Conservation (phyloP, 2,329 filamentous ascomycete species). For the Elsinoe ampelina region DNA sequence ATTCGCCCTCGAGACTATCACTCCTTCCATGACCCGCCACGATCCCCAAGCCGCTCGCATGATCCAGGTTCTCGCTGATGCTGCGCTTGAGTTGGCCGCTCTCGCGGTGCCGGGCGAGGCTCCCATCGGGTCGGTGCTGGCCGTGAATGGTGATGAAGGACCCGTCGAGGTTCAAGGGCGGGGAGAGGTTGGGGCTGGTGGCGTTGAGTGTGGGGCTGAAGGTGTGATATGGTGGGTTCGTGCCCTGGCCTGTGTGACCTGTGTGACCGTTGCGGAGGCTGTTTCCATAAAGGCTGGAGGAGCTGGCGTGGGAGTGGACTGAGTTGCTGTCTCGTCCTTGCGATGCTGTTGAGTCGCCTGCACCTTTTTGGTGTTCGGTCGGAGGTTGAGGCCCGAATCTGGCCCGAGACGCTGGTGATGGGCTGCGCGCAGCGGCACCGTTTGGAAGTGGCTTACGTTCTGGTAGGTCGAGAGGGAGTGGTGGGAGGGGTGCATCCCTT, state of each 20-base stretch:
- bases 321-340: background rate
- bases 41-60: background rate
- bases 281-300: background rate
- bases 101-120: constrained; percentile 3
- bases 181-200: background rate
- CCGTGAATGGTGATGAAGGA: constrained; percentile 14
- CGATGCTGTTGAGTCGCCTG: constrained; percentile 18
- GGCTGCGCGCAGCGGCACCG: background rate
- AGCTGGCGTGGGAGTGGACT: background rate
- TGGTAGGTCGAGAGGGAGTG: background rate
- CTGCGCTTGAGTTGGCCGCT: background rate
- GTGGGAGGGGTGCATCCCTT: background rate
- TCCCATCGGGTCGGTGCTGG: constrained; percentile 11
- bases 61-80: background rate
- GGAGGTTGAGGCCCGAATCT: background rate
- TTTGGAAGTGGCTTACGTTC: background rate
- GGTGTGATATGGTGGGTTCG: too few species aligned
- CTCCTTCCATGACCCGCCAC: background rate
- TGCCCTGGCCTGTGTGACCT: background rate
- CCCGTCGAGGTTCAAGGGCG: background rate
- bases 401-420: background rate
- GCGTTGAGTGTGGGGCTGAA: background rate
- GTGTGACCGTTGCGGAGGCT: background rate
- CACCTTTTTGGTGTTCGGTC: constrained; percentile 9
- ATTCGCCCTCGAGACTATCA: background rate